Evolutionary conservation across 257 asterid genomes (phyloP).

Genomic region (Penstemon davidsonii): DNA sequence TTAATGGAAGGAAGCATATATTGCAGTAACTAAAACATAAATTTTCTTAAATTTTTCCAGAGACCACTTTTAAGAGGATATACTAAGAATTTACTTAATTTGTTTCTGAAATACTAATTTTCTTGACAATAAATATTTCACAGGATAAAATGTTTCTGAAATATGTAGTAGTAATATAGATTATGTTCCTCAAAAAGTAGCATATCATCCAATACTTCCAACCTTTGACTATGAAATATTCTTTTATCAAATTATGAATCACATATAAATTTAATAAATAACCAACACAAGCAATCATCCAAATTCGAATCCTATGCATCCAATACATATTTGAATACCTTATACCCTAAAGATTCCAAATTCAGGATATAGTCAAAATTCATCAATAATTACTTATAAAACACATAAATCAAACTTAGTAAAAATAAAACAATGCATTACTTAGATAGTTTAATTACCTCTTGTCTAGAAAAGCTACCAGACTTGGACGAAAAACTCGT

Average conservation of each 20-base stretch:
- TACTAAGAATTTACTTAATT: neutral
- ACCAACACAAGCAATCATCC: too few species aligned
- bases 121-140: neutral
- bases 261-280: too few species aligned
- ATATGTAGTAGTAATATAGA: too few species aligned
- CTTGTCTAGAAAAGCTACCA: conserved; percentile 64
- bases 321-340: conserved; percentile 27
- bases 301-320: conserved; percentile 8
- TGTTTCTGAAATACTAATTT: too few species aligned
- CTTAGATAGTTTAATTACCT: conserved; percentile 43
- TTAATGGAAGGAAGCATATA: neutral
- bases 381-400: neutral
- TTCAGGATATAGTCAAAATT: neutral
- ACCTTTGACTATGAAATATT: too few species aligned
- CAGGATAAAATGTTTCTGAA: too few species aligned
- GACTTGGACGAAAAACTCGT: conserved; percentile 56
- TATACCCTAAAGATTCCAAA: neutral
- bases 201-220: too few species aligned
- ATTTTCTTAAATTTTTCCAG: neutral
- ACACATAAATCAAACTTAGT: neutral
- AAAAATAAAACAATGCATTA: neutral
- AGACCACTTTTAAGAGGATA: neutral
- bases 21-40: neutral
- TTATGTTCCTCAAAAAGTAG: too few species aligned
- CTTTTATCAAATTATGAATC: too few species aligned